phyloP scores from a whole-genome alignment of 192 early-diverging fungal genomes.

The Mortierella antarctica region DNA sequence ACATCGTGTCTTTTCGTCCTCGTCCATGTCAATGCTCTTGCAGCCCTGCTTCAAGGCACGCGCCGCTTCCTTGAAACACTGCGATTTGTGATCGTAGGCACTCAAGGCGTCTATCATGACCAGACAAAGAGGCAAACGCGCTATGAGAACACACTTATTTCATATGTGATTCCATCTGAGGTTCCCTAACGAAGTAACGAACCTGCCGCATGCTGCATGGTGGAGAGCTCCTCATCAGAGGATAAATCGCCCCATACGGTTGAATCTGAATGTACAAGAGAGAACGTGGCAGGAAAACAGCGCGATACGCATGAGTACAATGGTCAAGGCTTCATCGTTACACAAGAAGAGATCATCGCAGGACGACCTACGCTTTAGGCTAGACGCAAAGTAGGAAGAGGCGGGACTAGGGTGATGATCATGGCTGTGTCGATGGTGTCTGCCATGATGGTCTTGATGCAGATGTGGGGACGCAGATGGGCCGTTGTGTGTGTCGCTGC shows the following conservation, averaged over 20 bases:
- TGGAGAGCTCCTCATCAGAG: conserved; percentile 8
- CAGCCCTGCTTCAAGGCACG: conserved; percentile 40
- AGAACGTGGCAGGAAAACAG: neutral
- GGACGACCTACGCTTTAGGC: too few relatives aligned
- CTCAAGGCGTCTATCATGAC: conserved; percentile 16
- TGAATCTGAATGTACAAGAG: conserved; percentile 13
- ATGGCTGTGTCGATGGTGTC: too few relatives aligned
- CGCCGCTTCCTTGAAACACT: conserved; percentile 54
- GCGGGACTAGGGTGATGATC: too few relatives aligned
- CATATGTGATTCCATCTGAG: too few relatives aligned
- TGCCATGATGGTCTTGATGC: too few relatives aligned
- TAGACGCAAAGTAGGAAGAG: too few relatives aligned
- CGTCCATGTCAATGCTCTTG: conserved; percentile 41
- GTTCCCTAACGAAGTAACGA: neutral
- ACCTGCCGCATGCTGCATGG: conserved; percentile 29
- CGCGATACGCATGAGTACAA: too few relatives aligned
- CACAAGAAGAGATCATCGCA: too few relatives aligned
- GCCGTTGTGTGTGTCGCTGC: too few relatives aligned
- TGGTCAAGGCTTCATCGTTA: too few relatives aligned
- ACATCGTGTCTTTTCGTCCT: conserved; percentile 53
- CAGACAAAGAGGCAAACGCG: neutral
- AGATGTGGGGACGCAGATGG: too few relatives aligned
- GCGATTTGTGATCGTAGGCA: conserved; percentile 40
- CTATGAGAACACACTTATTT: too few relatives aligned
- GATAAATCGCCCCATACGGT: conserved; percentile 3